Conservation (phyloP, 2,329 filamentous ascomycete species). For the Fusarium sp. region DNA sequence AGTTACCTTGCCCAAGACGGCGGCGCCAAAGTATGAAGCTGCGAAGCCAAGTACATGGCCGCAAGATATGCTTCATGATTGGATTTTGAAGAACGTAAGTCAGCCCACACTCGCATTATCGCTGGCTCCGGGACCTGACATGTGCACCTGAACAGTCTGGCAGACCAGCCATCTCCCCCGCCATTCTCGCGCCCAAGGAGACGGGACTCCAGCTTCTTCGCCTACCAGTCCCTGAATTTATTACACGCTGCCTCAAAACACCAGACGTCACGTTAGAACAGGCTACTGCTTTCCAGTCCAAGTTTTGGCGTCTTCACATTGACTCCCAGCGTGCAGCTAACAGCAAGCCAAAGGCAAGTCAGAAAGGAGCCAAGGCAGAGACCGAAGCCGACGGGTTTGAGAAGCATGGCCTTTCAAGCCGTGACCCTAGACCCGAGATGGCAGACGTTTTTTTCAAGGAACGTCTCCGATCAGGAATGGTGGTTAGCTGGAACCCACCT, state of each 20-base stretch:
- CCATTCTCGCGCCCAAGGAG: constrained; percentile 52
- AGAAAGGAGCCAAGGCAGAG: neutral
- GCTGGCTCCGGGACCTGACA: neutral
- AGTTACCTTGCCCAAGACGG: constrained; percentile 48
- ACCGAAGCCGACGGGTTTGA: neutral
- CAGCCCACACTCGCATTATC: neutral
- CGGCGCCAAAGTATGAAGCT: constrained; percentile 38
- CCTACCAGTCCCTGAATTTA: constrained; percentile 52
- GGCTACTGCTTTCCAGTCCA: constrained; percentile 53
- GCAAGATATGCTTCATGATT: constrained; percentile 50
- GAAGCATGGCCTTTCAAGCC: constrained; percentile 40
- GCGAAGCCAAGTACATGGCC: constrained; percentile 52
- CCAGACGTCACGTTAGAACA: constrained; percentile 49
- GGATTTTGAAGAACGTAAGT: constrained; percentile 54
- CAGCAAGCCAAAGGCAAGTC: neutral
- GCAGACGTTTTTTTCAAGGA: constrained; percentile 48
- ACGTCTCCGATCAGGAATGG: constrained; percentile 55
- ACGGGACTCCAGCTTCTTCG: constrained; percentile 54
- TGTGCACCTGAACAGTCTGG: constrained; percentile 48
- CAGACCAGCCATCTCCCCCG: constrained; percentile 46
- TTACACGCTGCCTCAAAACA: constrained; percentile 52
- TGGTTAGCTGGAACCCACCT: constrained; percentile 47
- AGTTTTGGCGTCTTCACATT: constrained; percentile 55
- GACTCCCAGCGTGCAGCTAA: constrained; percentile 46
- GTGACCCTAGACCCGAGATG: constrained; percentile 42